Evolutionary conservation across 768 basidiomycete species (phyloP), one percentile per base, ranked within the genome.

Genomic region (Termitomyces sp.): DNA sequence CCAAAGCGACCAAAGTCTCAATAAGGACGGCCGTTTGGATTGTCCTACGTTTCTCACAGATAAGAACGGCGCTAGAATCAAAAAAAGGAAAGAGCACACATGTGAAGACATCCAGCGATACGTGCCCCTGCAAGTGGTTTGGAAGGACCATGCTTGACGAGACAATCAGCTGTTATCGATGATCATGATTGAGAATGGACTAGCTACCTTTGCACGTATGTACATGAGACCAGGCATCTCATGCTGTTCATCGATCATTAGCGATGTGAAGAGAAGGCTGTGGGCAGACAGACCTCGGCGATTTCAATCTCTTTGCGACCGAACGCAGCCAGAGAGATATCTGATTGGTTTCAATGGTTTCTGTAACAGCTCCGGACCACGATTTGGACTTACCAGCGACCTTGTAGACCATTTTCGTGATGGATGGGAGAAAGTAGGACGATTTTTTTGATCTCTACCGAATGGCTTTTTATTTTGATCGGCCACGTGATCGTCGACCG

Each of bases 221-320:
- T 91, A 92, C 83, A 98, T 94, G 72, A 98, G 88, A 67, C 94
- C 92, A 53, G 93, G 92, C 92, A 93, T 94, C 75, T 94, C 92
- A 81, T 88, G 84, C 90, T 93, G 67, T 54, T 32, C 14, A 49
- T 61, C 60, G 58, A 56, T 47, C 49, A 54, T 61, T 24, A 58
- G 53, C 53, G 57, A 54, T 62, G 46, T 38, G 54, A 59, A 40
- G 36, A 11, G 57, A 20, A n/a, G 56, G 53, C 57, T 52, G 62
- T 60, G 60, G 38, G 60, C 56, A 46, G 52, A 63, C 43, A 44
- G 54, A 96, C 95, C 88, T 99, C 96, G 62, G 96, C 96, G 74
- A 99, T 91, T 79, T 96, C 88, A 68, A 99, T 92, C 80, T 99
- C 96, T 81, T 99, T 99, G 81, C 96, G 94, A 75, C 96, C 94